Base-by-base conservation (phyloP, 2,329 filamentous ascomycete genomes). In the Penicillium griseofulvum region DNA sequence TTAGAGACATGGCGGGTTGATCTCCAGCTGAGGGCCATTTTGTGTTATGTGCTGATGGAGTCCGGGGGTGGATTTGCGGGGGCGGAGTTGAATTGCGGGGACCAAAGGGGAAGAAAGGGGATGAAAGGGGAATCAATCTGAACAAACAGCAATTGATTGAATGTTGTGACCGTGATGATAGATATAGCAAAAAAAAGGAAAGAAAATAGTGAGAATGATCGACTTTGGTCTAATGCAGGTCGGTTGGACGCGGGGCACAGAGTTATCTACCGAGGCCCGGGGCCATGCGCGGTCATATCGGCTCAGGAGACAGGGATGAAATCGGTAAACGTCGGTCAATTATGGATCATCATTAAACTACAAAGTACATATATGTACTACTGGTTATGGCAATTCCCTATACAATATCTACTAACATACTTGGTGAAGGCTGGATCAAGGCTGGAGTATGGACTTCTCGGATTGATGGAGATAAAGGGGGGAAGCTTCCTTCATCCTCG, bases 1-100 rank as follows among this genome's bases (percentile, higher is more conserved):
- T 64, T 70, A 34, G 72, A 62, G 46, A 70, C 73, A 61, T 74
- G 72, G 54, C 71, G 69, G 56, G 71, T 68, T 49, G 72, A 68
- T 68, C 73, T 70, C 62, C 69, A 65, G 48, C 68, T 65, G 48
- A 73, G 61, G n/a, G 68, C 67, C 69, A 73, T 72, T 58, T 55
- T 62, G 38, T 44, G 28, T 26, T 16, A 5, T 49, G 37, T 54
- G 52, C 44, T 26, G 49, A 59, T 57, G 63, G 59, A 33, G 51
- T 63, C 62, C 60, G 65, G 65, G 63, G 62, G 61, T 62, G 49
- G 51, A 49, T 56, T 56, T 61, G 61, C 42, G 61, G 60, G 60
- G 61, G 56, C 49, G 66, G 60, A 53, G 56, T 58, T 56, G 36
- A 63, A 57, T 53, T 57, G 57, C 54, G 60, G 55, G 59, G 55